These are phyloP conservation scores for Entamoeba histolytica DNA, from an alignment of 208 protist species.

Conservation along the genomic window DNA sequence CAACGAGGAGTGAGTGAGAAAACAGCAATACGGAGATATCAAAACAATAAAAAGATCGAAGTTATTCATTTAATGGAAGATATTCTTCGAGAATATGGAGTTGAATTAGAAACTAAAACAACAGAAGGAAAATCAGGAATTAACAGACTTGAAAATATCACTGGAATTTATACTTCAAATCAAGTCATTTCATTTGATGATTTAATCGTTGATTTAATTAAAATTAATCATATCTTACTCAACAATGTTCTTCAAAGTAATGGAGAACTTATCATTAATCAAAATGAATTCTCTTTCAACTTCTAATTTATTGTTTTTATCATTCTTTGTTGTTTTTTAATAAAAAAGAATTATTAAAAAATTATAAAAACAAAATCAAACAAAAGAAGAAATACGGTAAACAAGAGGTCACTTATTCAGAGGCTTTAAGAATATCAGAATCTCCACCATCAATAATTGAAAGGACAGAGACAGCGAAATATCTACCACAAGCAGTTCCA, in stretches of 20 bases:
- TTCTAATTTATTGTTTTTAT: too few relatives aligned
- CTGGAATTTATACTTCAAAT: background rate
- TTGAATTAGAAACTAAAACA: background rate
- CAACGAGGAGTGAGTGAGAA: background rate
- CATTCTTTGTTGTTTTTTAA: too few relatives aligned
- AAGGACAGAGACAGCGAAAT: conserved; percentile 9
- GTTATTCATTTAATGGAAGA: background rate
- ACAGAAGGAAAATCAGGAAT: background rate
- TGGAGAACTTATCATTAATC: too few relatives aligned
- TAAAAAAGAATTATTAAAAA: too few relatives aligned
- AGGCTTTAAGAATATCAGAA: conserved; percentile 16
- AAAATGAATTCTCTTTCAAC: too few relatives aligned
- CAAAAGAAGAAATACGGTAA: too few relatives aligned
- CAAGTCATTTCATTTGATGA: background rate
- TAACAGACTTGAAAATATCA: background rate
- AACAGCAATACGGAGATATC: background rate
- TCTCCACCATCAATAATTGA: conserved; percentile 19
- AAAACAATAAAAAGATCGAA: background rate
- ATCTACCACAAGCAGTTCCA: conserved; percentile 17
- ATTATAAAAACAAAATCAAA: too few relatives aligned
- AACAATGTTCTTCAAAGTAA: background rate
- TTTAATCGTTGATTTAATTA: background rate
- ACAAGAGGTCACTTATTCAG: background rate
- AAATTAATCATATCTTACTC: background rate
- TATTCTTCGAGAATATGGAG: background rate